Base-by-base conservation (phyloP, 345 rosid genomes). In the Crucihimalaya himalaica region DNA sequence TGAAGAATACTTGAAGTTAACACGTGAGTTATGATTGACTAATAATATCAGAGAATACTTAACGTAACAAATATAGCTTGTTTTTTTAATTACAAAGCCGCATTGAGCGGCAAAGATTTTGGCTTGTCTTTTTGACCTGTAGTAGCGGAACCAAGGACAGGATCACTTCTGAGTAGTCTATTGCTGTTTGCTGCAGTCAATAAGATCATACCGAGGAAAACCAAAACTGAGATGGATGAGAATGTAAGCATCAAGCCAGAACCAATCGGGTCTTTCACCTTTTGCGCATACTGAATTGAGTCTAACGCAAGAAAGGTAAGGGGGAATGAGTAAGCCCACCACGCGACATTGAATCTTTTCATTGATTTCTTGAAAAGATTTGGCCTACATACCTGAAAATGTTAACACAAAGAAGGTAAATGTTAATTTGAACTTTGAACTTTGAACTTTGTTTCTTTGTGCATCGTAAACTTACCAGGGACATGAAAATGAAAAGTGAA, bases 241-340 rank as follows among this genome's bases (percentile, higher is more conserved):
- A 84, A 47, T 25, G 67, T 42, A 25, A 85, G 77, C 91, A 79
- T 83, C 73, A 84, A 27, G 31, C 40, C 65, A 18, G 83, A 18
- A 28, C 86, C 82, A 5, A 59, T 35, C n/a, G 18, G 68, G 35
- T 75, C 69, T 67, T 81, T 79, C 46, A 85, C 73, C 66, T 84
- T 89, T 19, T 82, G 56, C 3, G 89, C 87, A 40, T 86, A 85
- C 53, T 84, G 84, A 63, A 65, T 76, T 1, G 97, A 79, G 72
- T 84, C 83, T 32, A 89, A 71, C 11, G 97, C 82, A 18, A 91
- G 84, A 78, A 88, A 84, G 3, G 87, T 82, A 19, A 82, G 47
- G 0, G 90, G 78, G 55, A 84, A 87, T 1, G 94, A 87, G 71
- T 84, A 88, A 48, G 88, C 87, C 89, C 90, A 88, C 90, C 89